Conservation (phyloP, 2,329 filamentous ascomycete genomes). For the Sphaerulina musiva region DNA sequence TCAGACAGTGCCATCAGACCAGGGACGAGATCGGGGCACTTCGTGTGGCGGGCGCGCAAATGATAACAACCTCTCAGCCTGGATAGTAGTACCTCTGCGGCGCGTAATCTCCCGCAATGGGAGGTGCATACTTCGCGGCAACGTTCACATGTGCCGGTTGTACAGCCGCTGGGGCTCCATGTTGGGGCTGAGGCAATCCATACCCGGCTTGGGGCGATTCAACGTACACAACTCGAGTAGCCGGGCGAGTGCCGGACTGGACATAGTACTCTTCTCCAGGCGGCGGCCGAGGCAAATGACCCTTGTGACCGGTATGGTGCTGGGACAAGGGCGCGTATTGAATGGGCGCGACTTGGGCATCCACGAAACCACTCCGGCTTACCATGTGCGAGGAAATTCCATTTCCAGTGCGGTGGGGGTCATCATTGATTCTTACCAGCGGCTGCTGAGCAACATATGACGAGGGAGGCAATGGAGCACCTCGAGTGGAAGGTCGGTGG, state of each 20-base stretch:
- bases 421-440: neutral
- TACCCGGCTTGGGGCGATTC: constrained; percentile 8
- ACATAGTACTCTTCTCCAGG: neutral
- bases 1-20: neutral
- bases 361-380: constrained; percentile 12
- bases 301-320: neutral
- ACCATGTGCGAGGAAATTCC: neutral
- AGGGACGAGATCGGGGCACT: neutral
- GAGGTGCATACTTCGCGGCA: neutral
- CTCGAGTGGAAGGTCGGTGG: neutral
- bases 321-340: constrained; percentile 16
- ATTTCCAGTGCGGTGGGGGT: neutral
- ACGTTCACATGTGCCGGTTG: constrained; percentile 25
- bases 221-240: constrained; percentile 9
- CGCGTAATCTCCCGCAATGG: neutral
- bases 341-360: constrained; percentile 22
- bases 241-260: neutral
- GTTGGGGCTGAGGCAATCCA: constrained; percentile 21
- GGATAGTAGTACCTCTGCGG: constrained; percentile 21
- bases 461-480: neutral
- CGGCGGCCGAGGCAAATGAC: neutral
- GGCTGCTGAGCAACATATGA: neutral
- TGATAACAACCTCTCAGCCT: constrained; percentile 12
- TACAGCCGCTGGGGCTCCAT: constrained; percentile 32
- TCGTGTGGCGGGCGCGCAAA: neutral